Evolutionary conservation across 176 grass and related monocot genomes (phyloP).

Genomic region (Oryza australiensis): DNA sequence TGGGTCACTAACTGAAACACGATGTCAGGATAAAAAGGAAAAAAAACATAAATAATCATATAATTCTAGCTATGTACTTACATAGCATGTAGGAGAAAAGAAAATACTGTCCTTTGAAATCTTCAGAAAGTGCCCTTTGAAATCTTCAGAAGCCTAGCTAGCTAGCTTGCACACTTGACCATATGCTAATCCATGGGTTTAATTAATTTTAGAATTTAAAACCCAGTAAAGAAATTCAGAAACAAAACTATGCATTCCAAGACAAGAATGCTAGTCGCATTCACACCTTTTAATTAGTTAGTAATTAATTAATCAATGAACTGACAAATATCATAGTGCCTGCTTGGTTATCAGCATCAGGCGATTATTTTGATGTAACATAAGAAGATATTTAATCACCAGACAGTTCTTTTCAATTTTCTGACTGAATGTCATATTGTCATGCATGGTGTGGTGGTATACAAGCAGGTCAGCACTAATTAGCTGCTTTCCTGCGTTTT

Average conservation of each 20-base stretch:
- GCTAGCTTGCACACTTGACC: not conserved
- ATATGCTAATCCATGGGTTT: not conserved
- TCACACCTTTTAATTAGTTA: not conserved
- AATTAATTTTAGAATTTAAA: not conserved
- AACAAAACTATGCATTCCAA: not conserved
- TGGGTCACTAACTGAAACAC: not conserved
- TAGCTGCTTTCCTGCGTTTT: not conserved
- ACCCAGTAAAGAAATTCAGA: not conserved
- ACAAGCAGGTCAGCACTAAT: constrained; percentile 16
- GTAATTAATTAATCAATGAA: not conserved
- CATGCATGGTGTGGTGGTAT: constrained; percentile 8
- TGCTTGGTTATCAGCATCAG: not conserved
- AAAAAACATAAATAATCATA: not conserved
- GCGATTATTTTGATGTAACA: not conserved
- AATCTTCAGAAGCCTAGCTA: not conserved
- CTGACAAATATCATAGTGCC: not conserved
- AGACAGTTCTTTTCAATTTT: not conserved
- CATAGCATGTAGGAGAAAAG: not conserved
- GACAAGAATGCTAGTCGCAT: not conserved
- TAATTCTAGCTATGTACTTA: not conserved
- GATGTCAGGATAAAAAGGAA: not conserved
- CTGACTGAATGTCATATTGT: not conserved
- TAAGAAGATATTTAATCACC: not conserved
- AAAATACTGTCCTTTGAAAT: not conserved
- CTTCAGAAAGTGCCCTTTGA: not conserved